Evolutionary conservation across 257 asterid species (phyloP), one percentile per base, ranked within the genome.

Genomic region (Solanum etuberosum): DNA sequence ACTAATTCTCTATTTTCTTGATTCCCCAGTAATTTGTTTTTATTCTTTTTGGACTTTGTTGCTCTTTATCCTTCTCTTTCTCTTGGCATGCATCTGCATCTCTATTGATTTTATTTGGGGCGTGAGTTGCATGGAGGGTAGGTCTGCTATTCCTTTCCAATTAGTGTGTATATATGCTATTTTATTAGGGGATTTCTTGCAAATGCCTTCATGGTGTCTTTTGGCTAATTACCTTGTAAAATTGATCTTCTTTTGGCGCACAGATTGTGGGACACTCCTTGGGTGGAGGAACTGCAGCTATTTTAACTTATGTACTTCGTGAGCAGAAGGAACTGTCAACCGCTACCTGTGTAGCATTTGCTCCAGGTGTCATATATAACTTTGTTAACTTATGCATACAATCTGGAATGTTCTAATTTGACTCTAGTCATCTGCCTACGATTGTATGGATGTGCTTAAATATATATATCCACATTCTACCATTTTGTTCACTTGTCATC

Each of bases 271-370:
- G 99, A 35, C 99, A 97, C 89, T 97, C 99, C 83, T 93, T 97
- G 89, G 99, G 99, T 86, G 99, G 99, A 7, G 99, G 99, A 68
- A 97, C 99, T 54, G 99, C 99, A 43, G 95, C 99, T 27, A 94
- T 97, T 27, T 83, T 96, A 90, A 93, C 99, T 21, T 97, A 94
- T 67, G 92, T 94, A 85, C 88, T 97, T 91, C 99, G 99, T 67
- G 99, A 97, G 91, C 91, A 93, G 76, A 92, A 95, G 92, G 98
- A 97, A 85, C 90, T 96, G 77, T 93, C 98, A 27, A 88, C 91
- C 4, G 93, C 99, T 70, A 94, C 96, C 38, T 97, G 99, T 89
- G 93, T 97, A 87, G 90, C 98, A 46, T 97, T 97, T 92, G 99
- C 99, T 90, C 99, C 99, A 93, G 99, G 99, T 95, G 77, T 87